Base-by-base conservation (phyloP, 2,329 filamentous ascomycete genomes). In the Pseudogymnoascus sp. region DNA sequence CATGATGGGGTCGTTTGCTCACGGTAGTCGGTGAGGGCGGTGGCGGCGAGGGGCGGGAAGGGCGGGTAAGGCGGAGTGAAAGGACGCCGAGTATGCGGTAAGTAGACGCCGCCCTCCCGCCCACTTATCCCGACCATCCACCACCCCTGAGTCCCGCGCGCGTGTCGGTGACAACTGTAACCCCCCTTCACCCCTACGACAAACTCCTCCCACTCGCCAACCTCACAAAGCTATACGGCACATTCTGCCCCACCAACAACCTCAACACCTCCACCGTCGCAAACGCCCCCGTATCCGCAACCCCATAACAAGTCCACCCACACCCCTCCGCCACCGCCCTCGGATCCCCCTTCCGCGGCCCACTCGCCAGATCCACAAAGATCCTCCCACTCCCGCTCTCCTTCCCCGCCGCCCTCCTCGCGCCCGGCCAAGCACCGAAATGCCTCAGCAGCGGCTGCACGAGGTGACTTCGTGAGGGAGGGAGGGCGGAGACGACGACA, bases 191-290 rank as follows among this genome's bases (percentile, higher is more conserved):
- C 37, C n/a, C 28, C 71, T 65, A 76, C 62, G 73, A 83, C 67
- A 85, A 70, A 19, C 80, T 81, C 69, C 83, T 76, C 23, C 84
- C 85, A 68, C 81, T 83, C 41, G 90, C 90, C 73, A 95, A 79
- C 60, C 90, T 82, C 45, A 95, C 91, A 78, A 96, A 96, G 76
- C 90, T 92, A 76, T 92, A 93, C 5, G 89, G 90, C 64, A 95
- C 90, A 73, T 95, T 95, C 77, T 95, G 90, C 8, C 91, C 91
- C 10, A 93, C 89, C 23, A 96, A 80, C 65, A 93, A 75, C 68
- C 90, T 81, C 63, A 95, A 77, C 60, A 87, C 93, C 77, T 95
- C 90, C 4, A 93, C 90, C 2, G 90, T 93, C 21, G 90, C 93
- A 78, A 92, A 95, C 0, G 90, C 90, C 64, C 87, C 88, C 34